These are phyloP conservation scores for Aegilops speltoides DNA, from an alignment of 176 grass and related monocot genomes.

Conservation along the genomic window DNA sequence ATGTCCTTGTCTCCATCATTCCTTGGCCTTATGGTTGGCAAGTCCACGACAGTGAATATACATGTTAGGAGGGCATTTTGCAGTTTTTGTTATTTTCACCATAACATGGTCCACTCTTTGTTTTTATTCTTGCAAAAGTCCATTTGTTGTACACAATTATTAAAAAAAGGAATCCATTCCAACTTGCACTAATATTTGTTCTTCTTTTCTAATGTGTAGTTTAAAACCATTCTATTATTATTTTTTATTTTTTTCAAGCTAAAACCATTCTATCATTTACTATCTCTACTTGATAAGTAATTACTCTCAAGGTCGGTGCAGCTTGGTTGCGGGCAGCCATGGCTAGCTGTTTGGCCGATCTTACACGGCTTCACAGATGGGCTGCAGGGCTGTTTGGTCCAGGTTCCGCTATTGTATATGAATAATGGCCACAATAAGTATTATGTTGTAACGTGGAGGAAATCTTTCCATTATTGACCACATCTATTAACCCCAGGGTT, in stretches of 20 bases:
- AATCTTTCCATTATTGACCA: no score
- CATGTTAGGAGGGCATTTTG: not conserved
- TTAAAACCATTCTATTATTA: not conserved
- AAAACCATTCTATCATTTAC: not conserved
- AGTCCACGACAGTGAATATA: not conserved
- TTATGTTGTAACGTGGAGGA: no score
- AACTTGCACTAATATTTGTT: not conserved
- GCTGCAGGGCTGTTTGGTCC: no score
- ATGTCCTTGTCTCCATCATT: conserved; percentile 33
- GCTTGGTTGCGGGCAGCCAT: no score
- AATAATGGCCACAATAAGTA: no score
- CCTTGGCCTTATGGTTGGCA: not conserved
- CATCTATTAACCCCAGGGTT: no score
- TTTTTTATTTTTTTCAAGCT: not conserved
- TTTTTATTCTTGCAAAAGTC: not conserved
- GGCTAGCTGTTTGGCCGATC: no score
- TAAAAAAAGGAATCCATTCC: not conserved
- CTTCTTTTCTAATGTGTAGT: not conserved
- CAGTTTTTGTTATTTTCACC: not conserved
- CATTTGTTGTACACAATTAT: not conserved
- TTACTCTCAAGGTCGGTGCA: no score
- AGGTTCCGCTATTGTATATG: no score
- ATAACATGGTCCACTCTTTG: not conserved
- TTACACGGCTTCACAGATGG: no score
- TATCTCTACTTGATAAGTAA: not conserved